Evolutionary conservation across 2,329 filamentous ascomycete genomes (phyloP), one percentile per base, ranked within the genome.

Genomic region (Biscogniauxia mediterranea): DNA sequence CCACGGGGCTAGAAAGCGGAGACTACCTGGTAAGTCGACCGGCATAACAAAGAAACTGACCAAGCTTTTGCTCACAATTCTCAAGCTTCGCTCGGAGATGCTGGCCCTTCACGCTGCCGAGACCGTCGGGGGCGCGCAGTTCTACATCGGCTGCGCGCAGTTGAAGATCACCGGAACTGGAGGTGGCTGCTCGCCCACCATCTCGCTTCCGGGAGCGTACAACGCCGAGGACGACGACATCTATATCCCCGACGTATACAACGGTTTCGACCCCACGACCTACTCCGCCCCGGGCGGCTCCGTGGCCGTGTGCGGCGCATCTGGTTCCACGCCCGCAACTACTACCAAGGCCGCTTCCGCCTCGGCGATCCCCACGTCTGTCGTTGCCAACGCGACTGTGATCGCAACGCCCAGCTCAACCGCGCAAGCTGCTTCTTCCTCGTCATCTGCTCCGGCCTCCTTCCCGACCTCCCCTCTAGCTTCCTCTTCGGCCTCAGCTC

Each of bases 141-240:
- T 73, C 51, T 74, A 73, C 51, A 74, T 73, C 46, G 72, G 72
- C 20, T 74, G 71, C 55, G 65, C 62, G 5, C 70, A 74, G 42
- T 62, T 74, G 21, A 71, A 68, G 50, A 70, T 74, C 54, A 72
- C 69, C 1, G 71, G 71, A 23, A 67, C 66, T 0, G 72, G 69
- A 38, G 57, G 62, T 3, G 67, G 68, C 19, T 74, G 73, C 64
- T 66, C 63, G 32, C 73, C 73, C 8, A 69, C 62, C 7, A 73
- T 73, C 55, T 69, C 66, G 6, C 62, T 74, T 0, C 72, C 73
- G 0, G 72, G 73, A 25, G 69, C 71, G 2, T 74, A 74, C 58
- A 66, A 66, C 26, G 68, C 69, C 26, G 55, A 68, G 20, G 67
- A 74, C 25, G 64, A 65, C 26, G 68, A 74, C 51, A 69, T 70